A percentile compares a stretch with the other conserved stretches of the same genome.
Evolutionary conservation across 129 eudicot genomes (phyloP).

Genomic region (Helianthus annuus): HanXRQr2.0-SUNRISE NC_035433.2:70226581-70227080

Average conservation of each 20-base stretch:
- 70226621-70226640: slow-evolving; percentile 11
- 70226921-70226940: too few species aligned
- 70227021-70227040: too few species aligned
- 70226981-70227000: too few species aligned
- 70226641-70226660: neutral
- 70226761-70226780: slow-evolving; percentile 18
- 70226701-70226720: slow-evolving; percentile 10
- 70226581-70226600: slow-evolving; percentile 7
- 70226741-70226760: slow-evolving; percentile 15
- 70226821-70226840: neutral
- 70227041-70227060: too few species aligned
- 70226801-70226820: neutral
- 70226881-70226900: too few species aligned
- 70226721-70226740: slow-evolving; percentile 22
- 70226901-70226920: too few species aligned
- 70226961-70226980: too few species aligned
- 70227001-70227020: too few species aligned
- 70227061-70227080: too few species aligned
- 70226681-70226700: slow-evolving; percentile 11
- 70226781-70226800: neutral
- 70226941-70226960: too few species aligned
- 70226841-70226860: too few species aligned
- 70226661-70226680: neutral
- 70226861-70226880: too few species aligned
- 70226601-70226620: slow-evolving; percentile 4